Percentiles rank a stretch among this genome's conserved stretches.
These are phyloP conservation scores for Primulina tabacum DNA, from an alignment of 257 asterid species.

Conservation along the genomic window DNA sequence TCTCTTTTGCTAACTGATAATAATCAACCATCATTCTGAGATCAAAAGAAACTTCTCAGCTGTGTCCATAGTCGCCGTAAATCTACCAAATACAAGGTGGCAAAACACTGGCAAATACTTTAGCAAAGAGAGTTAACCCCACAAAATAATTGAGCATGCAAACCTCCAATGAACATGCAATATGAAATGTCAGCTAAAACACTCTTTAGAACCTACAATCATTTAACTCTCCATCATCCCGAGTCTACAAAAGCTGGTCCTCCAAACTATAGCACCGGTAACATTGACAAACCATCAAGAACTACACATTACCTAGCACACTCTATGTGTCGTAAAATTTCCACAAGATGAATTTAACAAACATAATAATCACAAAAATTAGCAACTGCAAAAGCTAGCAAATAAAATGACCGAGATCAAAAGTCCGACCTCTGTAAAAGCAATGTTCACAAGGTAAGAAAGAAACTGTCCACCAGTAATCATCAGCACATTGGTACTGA, in stretches of 20 bases:
- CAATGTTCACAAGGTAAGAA: constrained; percentile 94
- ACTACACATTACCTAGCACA: not conserved
- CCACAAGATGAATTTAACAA: not conserved
- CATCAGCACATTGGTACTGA: constrained; percentile 94
- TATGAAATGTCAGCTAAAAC: not conserved
- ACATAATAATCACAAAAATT: constrained; percentile 6
- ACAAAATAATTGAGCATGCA: not conserved
- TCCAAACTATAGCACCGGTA: not conserved
- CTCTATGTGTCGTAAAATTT: constrained; percentile 11
- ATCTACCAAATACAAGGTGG: not conserved
- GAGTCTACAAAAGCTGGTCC: not conserved
- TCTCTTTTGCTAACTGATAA: not conserved
- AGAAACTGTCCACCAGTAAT: constrained; percentile 95
- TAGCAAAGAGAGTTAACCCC: not conserved
- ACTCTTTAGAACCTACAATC: not conserved
- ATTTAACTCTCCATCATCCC: not conserved
- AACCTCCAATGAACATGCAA: not conserved
- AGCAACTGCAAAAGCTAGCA: not conserved
- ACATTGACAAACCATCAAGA: constrained; percentile 6
- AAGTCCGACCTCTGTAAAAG: constrained; percentile 82
- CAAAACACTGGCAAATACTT: not conserved
- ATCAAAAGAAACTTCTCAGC: not conserved
- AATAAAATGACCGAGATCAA: constrained; percentile 16
- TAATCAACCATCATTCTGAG: not conserved
- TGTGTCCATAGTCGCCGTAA: constrained; percentile 1